These are phyloP conservation scores for Aureobasidium zeae DNA, from an alignment of 2,329 filamentous ascomycete genomes.

Conservation along the genomic window DNA sequence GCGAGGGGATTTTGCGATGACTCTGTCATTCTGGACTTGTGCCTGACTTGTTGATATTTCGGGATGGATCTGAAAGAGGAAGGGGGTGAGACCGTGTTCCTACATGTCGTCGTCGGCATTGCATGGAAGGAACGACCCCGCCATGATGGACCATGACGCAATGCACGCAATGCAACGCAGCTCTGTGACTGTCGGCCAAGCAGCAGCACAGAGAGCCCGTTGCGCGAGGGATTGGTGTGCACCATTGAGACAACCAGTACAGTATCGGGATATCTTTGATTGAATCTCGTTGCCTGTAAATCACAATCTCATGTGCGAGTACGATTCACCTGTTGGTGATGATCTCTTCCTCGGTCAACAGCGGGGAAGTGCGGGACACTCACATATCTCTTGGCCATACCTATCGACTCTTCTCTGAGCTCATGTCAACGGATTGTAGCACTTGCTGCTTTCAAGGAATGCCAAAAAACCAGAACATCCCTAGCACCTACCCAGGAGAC, in stretches of 20 bases:
- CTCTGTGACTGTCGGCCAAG: too few species aligned
- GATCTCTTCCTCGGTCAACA: too few species aligned
- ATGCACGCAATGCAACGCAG: too few species aligned
- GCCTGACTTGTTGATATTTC: conserved; percentile 19
- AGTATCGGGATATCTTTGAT: too few species aligned
- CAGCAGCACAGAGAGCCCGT: not conserved
- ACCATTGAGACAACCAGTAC: too few species aligned
- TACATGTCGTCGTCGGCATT: not conserved
- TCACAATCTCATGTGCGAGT: not conserved
- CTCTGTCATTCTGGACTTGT: conserved; percentile 34
- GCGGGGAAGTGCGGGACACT: not conserved
- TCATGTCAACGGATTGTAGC: too few species aligned
- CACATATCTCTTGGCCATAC: too few species aligned
- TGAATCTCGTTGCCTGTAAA: not conserved
- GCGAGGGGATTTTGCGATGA: conserved; percentile 36
- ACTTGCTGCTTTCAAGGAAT: too few species aligned
- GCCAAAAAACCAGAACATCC: too few species aligned
- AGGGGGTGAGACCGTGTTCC: not conserved
- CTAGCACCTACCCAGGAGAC: too few species aligned
- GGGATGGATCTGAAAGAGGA: not conserved
- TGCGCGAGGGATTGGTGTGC: too few species aligned
- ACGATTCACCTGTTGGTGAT: not conserved
- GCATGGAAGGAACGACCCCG: not conserved
- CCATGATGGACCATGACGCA: conserved; percentile 7
- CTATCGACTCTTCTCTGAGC: too few species aligned